These are phyloP conservation scores for Agrocybe pediades DNA, from an alignment of 768 basidiomycete genomes.

Conservation along the genomic window DNA sequence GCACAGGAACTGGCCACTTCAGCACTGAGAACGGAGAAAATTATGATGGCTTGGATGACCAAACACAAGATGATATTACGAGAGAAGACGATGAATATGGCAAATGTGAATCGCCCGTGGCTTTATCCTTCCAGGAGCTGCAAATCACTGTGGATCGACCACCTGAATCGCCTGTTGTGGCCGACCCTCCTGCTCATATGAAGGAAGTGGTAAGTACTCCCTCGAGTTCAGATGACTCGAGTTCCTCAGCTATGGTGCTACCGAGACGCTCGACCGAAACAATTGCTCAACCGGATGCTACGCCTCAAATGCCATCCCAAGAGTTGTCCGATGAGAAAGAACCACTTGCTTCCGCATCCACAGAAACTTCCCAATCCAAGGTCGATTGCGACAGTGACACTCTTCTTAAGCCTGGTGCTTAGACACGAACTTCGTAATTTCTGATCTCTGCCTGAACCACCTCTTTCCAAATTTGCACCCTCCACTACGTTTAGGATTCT, in stretches of 20 bases:
- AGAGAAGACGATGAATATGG: conserved; percentile 16
- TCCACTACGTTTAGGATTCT: not conserved
- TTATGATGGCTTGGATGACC: conserved; percentile 28
- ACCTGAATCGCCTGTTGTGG: not conserved
- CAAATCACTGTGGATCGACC: conserved; percentile 11
- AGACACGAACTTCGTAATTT: not conserved
- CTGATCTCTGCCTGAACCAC: not conserved
- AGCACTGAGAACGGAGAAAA: conserved; percentile 47
- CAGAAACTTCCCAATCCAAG: not conserved
- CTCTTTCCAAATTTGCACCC: not conserved
- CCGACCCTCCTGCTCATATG: not conserved
- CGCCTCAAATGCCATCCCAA: not conserved
- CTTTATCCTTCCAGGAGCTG: conserved; percentile 3
- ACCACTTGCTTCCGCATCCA: not conserved
- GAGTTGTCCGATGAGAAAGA: not conserved
- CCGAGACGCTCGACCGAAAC: conserved; percentile 26
- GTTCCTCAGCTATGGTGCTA: not conserved
- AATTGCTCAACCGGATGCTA: conserved; percentile 17
- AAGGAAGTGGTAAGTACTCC: not conserved
- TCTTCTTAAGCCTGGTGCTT: not conserved
- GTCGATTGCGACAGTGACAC: not conserved
- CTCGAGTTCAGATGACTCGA: not conserved
- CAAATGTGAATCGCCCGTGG: conserved; percentile 9
- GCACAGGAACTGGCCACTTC: conserved; percentile 60
- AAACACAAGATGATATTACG: conserved; percentile 21